A percentile compares a stretch with the other conserved stretches of the same genome.
phyloP scores from a whole-genome alignment of 192 early-diverging fungal species.

The Podila horticola region DNA sequence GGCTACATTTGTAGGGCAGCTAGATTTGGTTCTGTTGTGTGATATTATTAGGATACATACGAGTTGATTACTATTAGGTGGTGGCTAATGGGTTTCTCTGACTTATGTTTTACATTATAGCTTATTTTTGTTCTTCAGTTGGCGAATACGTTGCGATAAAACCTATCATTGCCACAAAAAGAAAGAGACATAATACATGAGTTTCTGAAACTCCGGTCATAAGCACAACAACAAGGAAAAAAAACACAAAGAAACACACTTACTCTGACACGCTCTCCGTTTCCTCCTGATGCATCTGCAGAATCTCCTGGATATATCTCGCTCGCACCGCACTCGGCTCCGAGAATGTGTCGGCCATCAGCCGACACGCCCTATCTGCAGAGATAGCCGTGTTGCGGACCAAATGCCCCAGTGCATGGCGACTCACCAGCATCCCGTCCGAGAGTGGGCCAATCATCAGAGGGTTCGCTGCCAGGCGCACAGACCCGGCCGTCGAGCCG shows the following conservation, averaged over 20 bases:
- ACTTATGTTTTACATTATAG: too few species aligned
- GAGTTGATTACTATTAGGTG: too few species aligned
- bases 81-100: too few species aligned
- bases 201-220: too few species aligned
- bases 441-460: slow-evolving; percentile 77
- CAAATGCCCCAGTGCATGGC: slow-evolving; percentile 72
- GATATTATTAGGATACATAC: too few species aligned
- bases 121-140: too few species aligned
- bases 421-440: slow-evolving; percentile 78
- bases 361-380: slow-evolving; percentile 65
- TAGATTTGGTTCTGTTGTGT: too few species aligned
- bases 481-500: slow-evolving; percentile 32
- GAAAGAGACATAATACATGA: not conserved
- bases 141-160: too few species aligned
- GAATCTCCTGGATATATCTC: slow-evolving; percentile 40
- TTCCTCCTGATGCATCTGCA: slow-evolving; percentile 37
- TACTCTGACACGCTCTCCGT: slow-evolving; percentile 27
- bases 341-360: slow-evolving; percentile 59
- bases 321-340: slow-evolving; percentile 40
- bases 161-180: slow-evolving; percentile 2
- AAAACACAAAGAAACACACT: not conserved
- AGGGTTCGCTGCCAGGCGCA: slow-evolving; percentile 57
- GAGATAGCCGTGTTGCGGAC: slow-evolving; percentile 78
- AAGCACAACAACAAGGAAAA: not conserved
- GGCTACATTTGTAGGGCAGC: too few species aligned